A percentile compares a stretch with the other conserved stretches of the same genome.
These are phyloP conservation scores for Onygena corvina DNA, from an alignment of 2,329 filamentous ascomycete genomes.

Conservation along the genomic window DNA sequence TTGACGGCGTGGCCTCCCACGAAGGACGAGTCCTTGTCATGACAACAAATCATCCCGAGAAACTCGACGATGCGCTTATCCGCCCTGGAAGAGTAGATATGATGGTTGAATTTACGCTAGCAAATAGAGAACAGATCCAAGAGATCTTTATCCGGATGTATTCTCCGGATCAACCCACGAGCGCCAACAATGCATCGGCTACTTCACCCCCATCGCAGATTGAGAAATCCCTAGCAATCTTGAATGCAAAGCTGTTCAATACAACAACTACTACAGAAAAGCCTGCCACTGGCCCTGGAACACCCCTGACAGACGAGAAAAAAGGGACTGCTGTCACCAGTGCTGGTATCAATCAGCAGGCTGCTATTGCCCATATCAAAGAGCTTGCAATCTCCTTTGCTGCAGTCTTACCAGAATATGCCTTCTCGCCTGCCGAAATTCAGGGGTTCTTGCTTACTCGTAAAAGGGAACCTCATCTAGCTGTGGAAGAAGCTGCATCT, in stretches of 20 bases:
- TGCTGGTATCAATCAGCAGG: background rate
- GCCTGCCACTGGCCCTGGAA: background rate
- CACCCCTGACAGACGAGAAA: background rate
- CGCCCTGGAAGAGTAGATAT: slow-evolving; percentile 56
- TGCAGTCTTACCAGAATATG: slow-evolving; percentile 32
- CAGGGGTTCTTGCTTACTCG: slow-evolving; percentile 39
- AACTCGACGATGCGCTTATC: slow-evolving; percentile 52
- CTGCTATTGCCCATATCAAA: background rate
- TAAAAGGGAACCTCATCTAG: slow-evolving; percentile 32
- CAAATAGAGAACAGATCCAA: slow-evolving; percentile 18
- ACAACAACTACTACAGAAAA: background rate
- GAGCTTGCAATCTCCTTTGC: slow-evolving; percentile 38
- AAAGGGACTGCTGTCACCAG: background rate
- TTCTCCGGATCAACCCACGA: slow-evolving; percentile 10
- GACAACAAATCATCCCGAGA: slow-evolving; percentile 57
- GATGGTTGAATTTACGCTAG: slow-evolving; percentile 24
- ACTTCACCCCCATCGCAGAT: background rate
- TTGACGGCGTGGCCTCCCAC: slow-evolving; percentile 57
- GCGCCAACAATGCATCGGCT: background rate
- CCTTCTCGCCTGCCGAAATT: slow-evolving; percentile 43
- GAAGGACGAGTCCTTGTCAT: slow-evolving; percentile 62
- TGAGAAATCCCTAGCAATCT: background rate
- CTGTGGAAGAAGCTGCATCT: slow-evolving; percentile 32
- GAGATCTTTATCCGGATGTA: slow-evolving; percentile 23
- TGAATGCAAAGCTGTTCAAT: background rate